phyloP scores from a whole-genome alignment of 2,329 filamentous ascomycete genomes.

The Colletotrichum camelliae region DNA sequence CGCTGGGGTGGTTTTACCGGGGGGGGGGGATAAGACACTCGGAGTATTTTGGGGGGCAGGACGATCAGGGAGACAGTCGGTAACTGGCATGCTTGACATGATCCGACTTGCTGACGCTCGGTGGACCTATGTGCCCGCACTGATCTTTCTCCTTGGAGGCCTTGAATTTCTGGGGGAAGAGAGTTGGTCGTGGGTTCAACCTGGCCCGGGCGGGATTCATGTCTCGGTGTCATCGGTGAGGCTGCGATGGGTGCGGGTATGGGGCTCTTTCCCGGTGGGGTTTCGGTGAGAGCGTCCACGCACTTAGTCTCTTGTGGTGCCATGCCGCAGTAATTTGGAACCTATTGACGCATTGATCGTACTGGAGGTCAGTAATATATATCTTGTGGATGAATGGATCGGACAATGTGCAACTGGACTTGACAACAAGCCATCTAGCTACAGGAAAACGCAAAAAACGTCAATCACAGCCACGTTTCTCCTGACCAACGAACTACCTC shows the following conservation, averaged over 20 bases:
- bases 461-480: accelerated
- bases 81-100: neutral
- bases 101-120: neutral
- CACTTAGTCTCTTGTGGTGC: neutral
- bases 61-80: neutral
- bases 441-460: neutral
- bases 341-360: accelerated
- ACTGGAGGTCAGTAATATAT: accelerated
- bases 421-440: accelerated
- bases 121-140: neutral
- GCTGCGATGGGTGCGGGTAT: neutral
- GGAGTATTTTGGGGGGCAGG: neutral
- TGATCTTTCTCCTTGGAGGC: neutral
- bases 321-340: neutral
- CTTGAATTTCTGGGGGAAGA: neutral
- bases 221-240: neutral
- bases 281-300: neutral
- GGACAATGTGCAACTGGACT: neutral
- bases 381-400: neutral
- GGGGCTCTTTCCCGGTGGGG: neutral
- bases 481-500: accelerated
- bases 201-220: neutral
- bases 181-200: neutral
- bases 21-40: neutral
- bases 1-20: neutral